phyloP scores from a whole-genome alignment of 2,329 filamentous ascomycete genomes.

The Cryphonectria radicalis region DNA sequence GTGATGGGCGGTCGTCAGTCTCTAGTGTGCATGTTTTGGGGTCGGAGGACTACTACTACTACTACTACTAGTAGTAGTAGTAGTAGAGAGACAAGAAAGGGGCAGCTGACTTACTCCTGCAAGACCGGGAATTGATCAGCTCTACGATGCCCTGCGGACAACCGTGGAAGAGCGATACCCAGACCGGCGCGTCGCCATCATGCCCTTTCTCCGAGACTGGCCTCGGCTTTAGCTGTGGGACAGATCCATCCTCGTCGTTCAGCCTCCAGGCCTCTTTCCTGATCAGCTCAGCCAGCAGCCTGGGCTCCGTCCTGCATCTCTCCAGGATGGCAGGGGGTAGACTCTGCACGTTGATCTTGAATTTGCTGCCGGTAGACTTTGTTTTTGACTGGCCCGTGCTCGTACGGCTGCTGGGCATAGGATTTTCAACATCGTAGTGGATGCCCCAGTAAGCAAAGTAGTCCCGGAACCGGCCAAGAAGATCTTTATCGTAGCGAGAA shows the following conservation, averaged over 20 bases:
- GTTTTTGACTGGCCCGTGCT: slow-evolving; percentile 2
- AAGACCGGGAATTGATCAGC: slow-evolving; percentile 75
- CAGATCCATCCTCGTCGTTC: slow-evolving; percentile 46
- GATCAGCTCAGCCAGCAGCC: slow-evolving; percentile 73
- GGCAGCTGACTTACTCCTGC: slow-evolving; percentile 58
- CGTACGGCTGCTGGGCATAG: neutral
- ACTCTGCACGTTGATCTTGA: slow-evolving; percentile 34
- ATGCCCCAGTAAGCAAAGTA: slow-evolving; percentile 79
- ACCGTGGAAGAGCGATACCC: slow-evolving; percentile 66
- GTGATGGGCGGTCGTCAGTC: neutral
- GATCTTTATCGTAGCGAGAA: slow-evolving; percentile 58
- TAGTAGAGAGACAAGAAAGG: no score
- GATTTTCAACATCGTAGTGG: slow-evolving; percentile 51
- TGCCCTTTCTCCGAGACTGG: neutral
- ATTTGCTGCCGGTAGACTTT: slow-evolving; percentile 26
- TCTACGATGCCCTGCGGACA: slow-evolving; percentile 80
- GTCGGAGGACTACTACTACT: no score
- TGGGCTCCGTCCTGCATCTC: slow-evolving; percentile 73
- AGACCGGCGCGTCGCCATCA: slow-evolving; percentile 41
- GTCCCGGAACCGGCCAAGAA: slow-evolving; percentile 57
- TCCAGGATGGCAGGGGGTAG: slow-evolving; percentile 77
- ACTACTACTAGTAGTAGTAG: no score
- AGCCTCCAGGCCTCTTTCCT: slow-evolving; percentile 74
- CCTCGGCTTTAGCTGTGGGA: slow-evolving; percentile 5
- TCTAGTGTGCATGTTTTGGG: neutral